phyloP scores from a whole-genome alignment of 1,139 yeast species.

The Geotrichum bryndzae region DNA sequence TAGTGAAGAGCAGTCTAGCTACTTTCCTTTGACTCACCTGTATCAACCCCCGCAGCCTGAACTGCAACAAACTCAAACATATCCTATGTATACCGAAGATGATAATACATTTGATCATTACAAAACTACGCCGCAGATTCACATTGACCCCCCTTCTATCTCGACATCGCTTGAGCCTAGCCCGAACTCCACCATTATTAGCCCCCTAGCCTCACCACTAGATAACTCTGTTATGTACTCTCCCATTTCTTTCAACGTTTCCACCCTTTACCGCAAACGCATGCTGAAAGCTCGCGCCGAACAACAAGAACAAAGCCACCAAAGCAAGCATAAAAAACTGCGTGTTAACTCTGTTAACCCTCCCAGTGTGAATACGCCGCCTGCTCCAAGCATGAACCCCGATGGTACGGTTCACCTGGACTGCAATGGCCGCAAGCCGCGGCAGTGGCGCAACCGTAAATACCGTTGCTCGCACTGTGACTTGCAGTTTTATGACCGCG shows the following conservation, averaged over 20 bases:
- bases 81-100: background rate
- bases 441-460: conserved; percentile 29
- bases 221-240: background rate
- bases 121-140: background rate
- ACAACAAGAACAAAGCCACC: background rate
- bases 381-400: conserved; percentile 11
- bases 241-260: background rate
- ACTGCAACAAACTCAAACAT: background rate
- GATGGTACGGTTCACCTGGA: conserved; percentile 20
- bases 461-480: conserved; percentile 31
- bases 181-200: background rate
- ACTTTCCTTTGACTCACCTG: background rate
- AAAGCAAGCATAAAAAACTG: background rate
- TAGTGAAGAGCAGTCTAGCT: conserved; percentile 1
- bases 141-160: background rate
- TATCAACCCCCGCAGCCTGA: background rate
- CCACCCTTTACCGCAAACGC: background rate
- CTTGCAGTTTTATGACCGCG: conserved; percentile 25
- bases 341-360: background rate
- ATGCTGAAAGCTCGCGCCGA: background rate
- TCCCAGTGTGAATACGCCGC: conserved; percentile 5
- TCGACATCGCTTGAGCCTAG: background rate
- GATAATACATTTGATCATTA: background rate
- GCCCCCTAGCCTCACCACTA: background rate
- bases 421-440: conserved; percentile 29